These are phyloP conservation scores for Bipolaris sorokiniana DNA, from an alignment of 2,329 filamentous ascomycete genomes.

Conservation along the genomic window DNA sequence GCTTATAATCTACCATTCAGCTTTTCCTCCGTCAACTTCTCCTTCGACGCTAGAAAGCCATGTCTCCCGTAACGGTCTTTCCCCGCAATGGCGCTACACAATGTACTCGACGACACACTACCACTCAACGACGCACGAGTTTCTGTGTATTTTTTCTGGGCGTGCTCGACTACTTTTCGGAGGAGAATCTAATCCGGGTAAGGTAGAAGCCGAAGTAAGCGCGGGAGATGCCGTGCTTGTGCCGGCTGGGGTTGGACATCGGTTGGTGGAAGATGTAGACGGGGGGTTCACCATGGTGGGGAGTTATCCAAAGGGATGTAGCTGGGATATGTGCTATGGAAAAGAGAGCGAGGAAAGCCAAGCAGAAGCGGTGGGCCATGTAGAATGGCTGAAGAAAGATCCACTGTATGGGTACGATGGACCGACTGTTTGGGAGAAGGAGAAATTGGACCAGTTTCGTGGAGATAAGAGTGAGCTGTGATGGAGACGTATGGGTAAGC, in stretches of 20 bases:
- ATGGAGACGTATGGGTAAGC: neutral
- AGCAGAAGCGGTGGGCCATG: conserved; percentile 54
- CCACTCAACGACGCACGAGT: conserved; percentile 71
- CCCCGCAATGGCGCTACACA: conserved; percentile 70
- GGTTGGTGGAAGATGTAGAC: conserved; percentile 63
- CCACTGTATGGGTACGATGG: conserved; percentile 54
- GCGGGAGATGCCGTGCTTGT: conserved; percentile 69
- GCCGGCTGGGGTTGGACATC: conserved; percentile 70
- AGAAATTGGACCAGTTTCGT: conserved; percentile 21
- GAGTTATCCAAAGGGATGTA: conserved; percentile 63
- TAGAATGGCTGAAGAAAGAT: conserved; percentile 66
- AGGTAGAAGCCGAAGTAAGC: conserved; percentile 62
- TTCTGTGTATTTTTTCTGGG: conserved; percentile 66
- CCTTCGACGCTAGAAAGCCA: conserved; percentile 63
- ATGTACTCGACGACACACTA: conserved; percentile 73
- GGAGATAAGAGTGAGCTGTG: conserved; percentile 10
- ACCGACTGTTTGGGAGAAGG: conserved; percentile 31
- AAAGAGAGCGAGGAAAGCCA: conserved; percentile 61
- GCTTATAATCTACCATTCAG: conserved; percentile 69
- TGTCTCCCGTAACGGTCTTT: conserved; percentile 58
- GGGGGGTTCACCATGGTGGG: conserved; percentile 71
- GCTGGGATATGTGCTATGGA: conserved; percentile 76
- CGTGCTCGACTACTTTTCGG: conserved; percentile 69
- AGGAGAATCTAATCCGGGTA: conserved; percentile 64
- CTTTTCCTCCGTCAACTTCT: conserved; percentile 56